These are phyloP conservation scores for Lactarius trivialis DNA, from an alignment of 768 basidiomycete species.

Conservation along the genomic window DNA sequence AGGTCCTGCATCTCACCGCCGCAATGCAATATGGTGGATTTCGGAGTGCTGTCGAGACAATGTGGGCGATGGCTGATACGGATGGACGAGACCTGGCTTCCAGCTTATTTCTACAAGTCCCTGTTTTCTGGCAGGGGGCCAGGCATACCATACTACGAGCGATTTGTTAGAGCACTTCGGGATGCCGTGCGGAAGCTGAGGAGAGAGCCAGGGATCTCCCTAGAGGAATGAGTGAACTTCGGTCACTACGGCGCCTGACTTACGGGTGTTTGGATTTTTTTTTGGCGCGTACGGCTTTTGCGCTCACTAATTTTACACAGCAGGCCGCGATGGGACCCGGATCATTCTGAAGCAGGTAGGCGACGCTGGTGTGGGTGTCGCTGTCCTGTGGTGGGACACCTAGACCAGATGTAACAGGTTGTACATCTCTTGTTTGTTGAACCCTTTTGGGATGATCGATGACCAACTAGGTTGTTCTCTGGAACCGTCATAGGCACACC, in stretches of 20 bases:
- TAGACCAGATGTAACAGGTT: too few species aligned
- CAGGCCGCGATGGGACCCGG: background rate
- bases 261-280: background rate
- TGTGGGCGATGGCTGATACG: conserved; percentile 8
- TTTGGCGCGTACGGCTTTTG: background rate
- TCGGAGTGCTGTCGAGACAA: conserved; percentile 9
- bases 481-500: background rate
- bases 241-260: background rate
- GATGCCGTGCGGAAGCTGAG: background rate
- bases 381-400: too few species aligned
- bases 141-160: background rate
- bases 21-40: conserved; percentile 18
- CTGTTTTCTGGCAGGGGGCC: background rate
- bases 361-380: background rate
- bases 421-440: too few species aligned
- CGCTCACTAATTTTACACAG: background rate
- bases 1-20: conserved; percentile 4
- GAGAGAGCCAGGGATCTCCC: background rate
- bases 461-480: background rate
- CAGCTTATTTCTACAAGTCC: background rate
- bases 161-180: background rate
- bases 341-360: background rate
- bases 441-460: too few species aligned
- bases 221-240: background rate
- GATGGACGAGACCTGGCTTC: conserved; percentile 9